A percentile compares a stretch with the other conserved stretches of the same genome.
These are phyloP conservation scores for Betula pendula DNA, from an alignment of 306 rosid species.

Conservation along the genomic window DNA sequence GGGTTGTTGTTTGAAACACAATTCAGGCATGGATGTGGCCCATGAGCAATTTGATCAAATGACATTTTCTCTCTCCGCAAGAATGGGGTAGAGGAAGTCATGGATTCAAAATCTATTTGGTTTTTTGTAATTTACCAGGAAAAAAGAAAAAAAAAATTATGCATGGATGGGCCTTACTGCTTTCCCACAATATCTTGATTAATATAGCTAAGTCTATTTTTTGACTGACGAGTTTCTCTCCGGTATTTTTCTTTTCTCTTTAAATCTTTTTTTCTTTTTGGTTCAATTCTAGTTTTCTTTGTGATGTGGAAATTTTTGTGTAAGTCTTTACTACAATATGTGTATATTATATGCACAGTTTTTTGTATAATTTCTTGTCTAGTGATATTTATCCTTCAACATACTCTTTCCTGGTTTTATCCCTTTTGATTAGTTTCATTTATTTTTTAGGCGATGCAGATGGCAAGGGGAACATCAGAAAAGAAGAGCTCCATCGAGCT, in stretches of 20 bases:
- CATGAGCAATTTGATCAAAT: neutral
- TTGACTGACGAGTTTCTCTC: neutral
- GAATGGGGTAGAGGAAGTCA: neutral
- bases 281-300: neutral
- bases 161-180: neutral
- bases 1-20: neutral
- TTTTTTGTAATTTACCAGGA: neutral
- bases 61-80: neutral
- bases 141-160: neutral
- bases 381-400: neutral
- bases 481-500: conserved; percentile 75
- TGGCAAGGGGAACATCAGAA: conserved; percentile 69
- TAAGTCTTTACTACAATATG: neutral
- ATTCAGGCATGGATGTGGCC: neutral
- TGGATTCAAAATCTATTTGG: neutral
- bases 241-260: neutral
- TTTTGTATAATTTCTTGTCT: neutral
- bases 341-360: neutral
- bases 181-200: neutral
- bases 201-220: neutral
- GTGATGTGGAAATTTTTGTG: neutral
- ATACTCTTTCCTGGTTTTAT: neutral
- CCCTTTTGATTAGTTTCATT: conserved; percentile 2
- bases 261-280: neutral
- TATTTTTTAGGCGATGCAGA: conserved; percentile 71